Conservation (phyloP, 208 protist genomes). For the Crithidia sp. region DNA sequence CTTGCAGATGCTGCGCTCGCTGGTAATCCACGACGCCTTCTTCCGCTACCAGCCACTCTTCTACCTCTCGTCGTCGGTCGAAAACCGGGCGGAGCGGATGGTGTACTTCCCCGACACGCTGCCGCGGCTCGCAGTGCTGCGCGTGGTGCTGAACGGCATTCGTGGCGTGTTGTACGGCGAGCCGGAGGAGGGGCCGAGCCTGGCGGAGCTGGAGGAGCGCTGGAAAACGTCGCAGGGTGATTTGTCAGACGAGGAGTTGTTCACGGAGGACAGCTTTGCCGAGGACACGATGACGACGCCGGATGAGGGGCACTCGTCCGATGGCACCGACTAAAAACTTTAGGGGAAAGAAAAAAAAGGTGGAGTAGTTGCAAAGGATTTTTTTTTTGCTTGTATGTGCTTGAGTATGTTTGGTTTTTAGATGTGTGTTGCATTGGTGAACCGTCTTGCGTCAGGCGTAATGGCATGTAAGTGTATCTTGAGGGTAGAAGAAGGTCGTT, state of each 20-base stretch:
- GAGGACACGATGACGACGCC: constrained; percentile 35
- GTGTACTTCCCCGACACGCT: constrained; percentile 82
- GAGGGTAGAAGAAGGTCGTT: too few species aligned
- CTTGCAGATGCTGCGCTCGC: constrained; percentile 59
- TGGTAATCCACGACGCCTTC: constrained; percentile 88
- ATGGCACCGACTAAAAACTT: constrained; percentile 9
- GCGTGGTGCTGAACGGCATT: constrained; percentile 67
- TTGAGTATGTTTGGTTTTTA: background rate
- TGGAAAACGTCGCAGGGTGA: constrained; percentile 26
- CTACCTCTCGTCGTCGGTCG: constrained; percentile 79
- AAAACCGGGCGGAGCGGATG: constrained; percentile 56
- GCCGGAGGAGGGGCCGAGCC: constrained; percentile 55
- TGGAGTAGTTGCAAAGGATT: background rate
- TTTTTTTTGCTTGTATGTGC: constrained; percentile 4
- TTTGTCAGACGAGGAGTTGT: constrained; percentile 12
- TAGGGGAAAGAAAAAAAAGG: background rate
- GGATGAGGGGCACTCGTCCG: constrained; percentile 18
- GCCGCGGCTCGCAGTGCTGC: constrained; percentile 77
- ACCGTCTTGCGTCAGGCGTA: background rate
- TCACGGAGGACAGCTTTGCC: constrained; percentile 42
- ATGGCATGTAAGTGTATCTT: too few species aligned
- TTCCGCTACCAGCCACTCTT: constrained; percentile 83
- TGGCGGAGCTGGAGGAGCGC: constrained; percentile 55
- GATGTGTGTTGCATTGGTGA: background rate
- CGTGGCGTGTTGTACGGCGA: constrained; percentile 79